Evolutionary conservation across 208 protist species (phyloP).

Genomic region (Leishmania gerbilli): DNA sequence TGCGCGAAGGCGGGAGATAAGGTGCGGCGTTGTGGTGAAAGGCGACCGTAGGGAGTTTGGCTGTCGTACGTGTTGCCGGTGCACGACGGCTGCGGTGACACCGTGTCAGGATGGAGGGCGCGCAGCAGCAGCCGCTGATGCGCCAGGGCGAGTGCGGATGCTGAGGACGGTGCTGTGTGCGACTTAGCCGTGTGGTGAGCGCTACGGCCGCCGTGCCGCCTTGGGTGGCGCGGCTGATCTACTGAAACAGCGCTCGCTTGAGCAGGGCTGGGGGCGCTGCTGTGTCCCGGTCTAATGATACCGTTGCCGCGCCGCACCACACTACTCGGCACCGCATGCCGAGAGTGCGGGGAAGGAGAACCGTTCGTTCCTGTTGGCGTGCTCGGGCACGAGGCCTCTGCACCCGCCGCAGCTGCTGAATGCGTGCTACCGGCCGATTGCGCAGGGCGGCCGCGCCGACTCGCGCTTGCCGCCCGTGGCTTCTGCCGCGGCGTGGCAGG

Average conservation of each 20-base stretch:
- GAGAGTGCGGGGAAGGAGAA: slow-evolving; percentile 7
- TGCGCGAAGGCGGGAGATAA: background rate
- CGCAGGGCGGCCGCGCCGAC: background rate
- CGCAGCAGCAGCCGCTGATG: slow-evolving; percentile 7
- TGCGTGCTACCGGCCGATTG: background rate
- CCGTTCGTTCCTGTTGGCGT: background rate
- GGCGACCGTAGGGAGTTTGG: slow-evolving; percentile 26
- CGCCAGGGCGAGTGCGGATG: slow-evolving; percentile 1
- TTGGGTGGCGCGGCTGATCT: slow-evolving; percentile 11
- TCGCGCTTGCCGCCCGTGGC: background rate
- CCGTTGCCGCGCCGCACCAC: slow-evolving; percentile 21
- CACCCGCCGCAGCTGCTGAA: background rate
- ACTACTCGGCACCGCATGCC: background rate
- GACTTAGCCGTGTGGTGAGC: background rate
- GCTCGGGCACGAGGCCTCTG: background rate
- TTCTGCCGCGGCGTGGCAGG: background rate
- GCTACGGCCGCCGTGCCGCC: background rate
- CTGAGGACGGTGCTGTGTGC: background rate
- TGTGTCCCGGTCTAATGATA: slow-evolving; percentile 14
- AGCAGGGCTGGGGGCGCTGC: background rate
- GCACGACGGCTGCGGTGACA: slow-evolving; percentile 6
- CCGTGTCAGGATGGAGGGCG: slow-evolving; percentile 29
- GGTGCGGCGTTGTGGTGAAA: slow-evolving; percentile 20
- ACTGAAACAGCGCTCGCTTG: slow-evolving; percentile 7
- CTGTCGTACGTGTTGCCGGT: slow-evolving; percentile 23